Conservation (phyloP, 257 asterid species). For the Solanum chmielewskii region DNA sequence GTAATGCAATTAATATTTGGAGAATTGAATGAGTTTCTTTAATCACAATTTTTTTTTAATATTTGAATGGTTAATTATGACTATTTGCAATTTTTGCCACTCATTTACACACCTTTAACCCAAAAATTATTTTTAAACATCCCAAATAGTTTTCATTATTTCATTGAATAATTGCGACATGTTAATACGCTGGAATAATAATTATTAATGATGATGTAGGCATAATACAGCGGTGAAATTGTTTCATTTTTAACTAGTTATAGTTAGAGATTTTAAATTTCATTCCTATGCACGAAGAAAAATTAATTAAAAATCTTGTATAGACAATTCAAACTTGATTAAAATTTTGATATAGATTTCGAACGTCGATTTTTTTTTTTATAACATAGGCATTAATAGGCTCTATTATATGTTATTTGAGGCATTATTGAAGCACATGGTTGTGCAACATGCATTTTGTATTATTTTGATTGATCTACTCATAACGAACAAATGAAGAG, state of each 20-base stretch:
- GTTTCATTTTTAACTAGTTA: too few relatives aligned
- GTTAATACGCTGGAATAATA: background rate
- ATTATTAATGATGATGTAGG: background rate
- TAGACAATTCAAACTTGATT: accelerated
- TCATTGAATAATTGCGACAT: background rate
- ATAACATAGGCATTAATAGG: background rate
- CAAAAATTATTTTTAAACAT: background rate
- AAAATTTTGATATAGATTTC: too few relatives aligned
- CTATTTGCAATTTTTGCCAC: background rate
- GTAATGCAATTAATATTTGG: background rate
- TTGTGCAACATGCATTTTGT: background rate
- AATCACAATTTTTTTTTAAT: background rate
- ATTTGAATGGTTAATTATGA: background rate
- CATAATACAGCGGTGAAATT: background rate
- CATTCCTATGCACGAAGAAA: background rate
- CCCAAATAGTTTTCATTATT: background rate
- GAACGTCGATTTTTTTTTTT: accelerated
- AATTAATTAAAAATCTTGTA: accelerated
- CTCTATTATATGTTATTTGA: background rate
- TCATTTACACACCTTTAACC: too few relatives aligned
- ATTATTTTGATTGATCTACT: background rate
- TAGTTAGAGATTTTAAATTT: too few relatives aligned
- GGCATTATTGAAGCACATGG: background rate
- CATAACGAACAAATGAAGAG: background rate
- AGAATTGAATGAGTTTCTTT: background rate